Conservation (phyloP, 2,329 filamentous ascomycete species). For the Ophiostoma tasmaniense region DNA sequence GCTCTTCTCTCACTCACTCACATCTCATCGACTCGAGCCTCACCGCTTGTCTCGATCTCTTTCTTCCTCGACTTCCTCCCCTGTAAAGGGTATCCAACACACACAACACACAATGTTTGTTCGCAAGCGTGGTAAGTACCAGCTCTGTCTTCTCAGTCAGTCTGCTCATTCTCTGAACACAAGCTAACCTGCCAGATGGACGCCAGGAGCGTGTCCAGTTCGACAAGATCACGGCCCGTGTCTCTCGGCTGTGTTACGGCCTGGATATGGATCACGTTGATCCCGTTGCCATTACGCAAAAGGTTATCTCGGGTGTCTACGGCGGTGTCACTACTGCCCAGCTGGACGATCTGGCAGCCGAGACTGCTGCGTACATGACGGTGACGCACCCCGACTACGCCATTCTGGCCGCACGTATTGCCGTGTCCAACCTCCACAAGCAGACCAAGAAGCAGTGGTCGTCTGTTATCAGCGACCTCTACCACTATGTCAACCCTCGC, state of each 20-base stretch:
- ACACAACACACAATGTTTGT: constrained; percentile 45
- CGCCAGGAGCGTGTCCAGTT: constrained; percentile 99
- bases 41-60: constrained; percentile 4
- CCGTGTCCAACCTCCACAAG: constrained; percentile 98
- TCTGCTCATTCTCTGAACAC: not conserved
- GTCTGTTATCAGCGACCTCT: constrained; percentile 85
- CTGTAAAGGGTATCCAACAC: constrained; percentile 5
- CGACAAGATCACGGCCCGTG: constrained; percentile 99
- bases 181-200: constrained; percentile 59
- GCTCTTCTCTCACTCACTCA: not conserved
- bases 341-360: constrained; percentile 92
- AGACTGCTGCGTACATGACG: constrained; percentile 99
- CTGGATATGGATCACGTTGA: constrained; percentile 93
- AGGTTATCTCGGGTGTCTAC: constrained; percentile 98
- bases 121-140: constrained; percentile 51
- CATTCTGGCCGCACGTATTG: constrained; percentile 94
- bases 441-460: constrained; percentile 99
- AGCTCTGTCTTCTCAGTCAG: not conserved
- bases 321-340: constrained; percentile 95
- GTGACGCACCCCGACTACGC: constrained; percentile 98
- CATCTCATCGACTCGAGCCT: not conserved
- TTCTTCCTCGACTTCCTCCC: not conserved
- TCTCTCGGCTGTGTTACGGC: constrained; percentile 94
- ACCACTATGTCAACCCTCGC: constrained; percentile 93
- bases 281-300: constrained; percentile 95